These are phyloP conservation scores for Paratinospora sagittata DNA, from an alignment of 164 flowering plant genomes.

Conservation along the genomic window DNA sequence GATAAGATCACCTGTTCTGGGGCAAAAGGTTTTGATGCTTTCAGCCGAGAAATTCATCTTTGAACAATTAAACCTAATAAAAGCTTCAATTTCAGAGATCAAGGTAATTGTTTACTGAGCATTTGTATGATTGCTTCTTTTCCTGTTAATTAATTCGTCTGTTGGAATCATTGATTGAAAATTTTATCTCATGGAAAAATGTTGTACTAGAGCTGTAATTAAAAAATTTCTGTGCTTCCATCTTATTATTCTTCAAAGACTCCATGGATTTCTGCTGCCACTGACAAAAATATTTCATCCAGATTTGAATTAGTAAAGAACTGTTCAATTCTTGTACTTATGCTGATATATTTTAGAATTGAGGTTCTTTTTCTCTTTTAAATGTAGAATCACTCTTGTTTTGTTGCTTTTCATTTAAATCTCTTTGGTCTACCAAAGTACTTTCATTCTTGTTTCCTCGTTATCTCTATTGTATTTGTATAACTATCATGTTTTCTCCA, in stretches of 20 bases:
- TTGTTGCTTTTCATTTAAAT: neutral
- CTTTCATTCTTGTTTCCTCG: neutral
- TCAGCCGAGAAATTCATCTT: conserved; percentile 46
- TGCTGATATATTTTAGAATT: neutral
- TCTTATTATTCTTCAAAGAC: neutral
- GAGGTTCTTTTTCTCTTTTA: neutral
- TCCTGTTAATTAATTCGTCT: neutral
- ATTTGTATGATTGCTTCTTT: neutral
- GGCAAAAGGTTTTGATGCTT: conserved; percentile 29
- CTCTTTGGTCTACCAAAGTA: neutral
- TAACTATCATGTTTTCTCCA: neutral
- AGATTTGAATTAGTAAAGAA: neutral
- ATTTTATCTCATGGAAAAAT: neutral
- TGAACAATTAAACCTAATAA: conserved; percentile 51
- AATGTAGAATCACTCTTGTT: neutral
- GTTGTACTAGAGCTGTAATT: neutral
- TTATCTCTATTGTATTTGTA: neutral
- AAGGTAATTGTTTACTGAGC: conserved; percentile 43
- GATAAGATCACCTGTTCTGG: conserved; percentile 30
- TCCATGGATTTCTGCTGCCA: neutral
- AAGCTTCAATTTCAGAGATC: conserved; percentile 45
- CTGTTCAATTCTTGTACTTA: neutral
- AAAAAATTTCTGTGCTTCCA: neutral
- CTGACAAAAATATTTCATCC: neutral
- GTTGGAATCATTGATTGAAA: neutral